Conservation (phyloP, 2,329 filamentous ascomycete species). For the Aspergillus texensis region DNA sequence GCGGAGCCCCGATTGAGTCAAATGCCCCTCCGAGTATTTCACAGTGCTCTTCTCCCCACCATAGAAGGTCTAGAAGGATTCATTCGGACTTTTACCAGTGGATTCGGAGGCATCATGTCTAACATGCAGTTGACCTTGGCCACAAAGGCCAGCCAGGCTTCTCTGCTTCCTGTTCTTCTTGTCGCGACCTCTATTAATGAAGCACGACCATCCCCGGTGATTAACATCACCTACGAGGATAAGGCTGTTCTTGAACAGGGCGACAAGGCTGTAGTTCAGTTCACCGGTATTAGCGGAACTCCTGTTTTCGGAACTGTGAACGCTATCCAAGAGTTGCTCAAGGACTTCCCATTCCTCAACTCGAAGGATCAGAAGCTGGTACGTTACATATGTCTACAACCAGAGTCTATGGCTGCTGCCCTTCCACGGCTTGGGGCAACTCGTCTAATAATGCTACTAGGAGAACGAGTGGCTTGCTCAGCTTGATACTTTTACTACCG, state of each 20-base stretch:
- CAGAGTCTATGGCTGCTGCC: background rate
- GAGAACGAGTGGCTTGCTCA: slow-evolving; percentile 60
- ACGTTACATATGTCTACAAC: slow-evolving; percentile 5
- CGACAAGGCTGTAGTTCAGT: slow-evolving; percentile 39
- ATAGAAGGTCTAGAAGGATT: background rate
- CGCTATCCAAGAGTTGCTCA: slow-evolving; percentile 37
- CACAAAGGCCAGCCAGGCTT: slow-evolving; percentile 44
- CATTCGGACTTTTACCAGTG: background rate
- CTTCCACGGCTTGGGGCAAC: background rate
- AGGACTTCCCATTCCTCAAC: slow-evolving; percentile 38
- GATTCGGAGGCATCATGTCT: slow-evolving; percentile 30
- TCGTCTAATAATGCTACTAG: slow-evolving; percentile 23
- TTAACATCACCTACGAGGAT: slow-evolving; percentile 44
- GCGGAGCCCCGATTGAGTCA: slow-evolving; percentile 22
- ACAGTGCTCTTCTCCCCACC: slow-evolving; percentile 6
- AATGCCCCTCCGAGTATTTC: slow-evolving; percentile 29
- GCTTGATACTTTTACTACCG: slow-evolving; percentile 53
- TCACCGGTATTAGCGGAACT: slow-evolving; percentile 30
- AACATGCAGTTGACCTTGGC: slow-evolving; percentile 40
- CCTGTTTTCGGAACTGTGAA: slow-evolving; percentile 35
- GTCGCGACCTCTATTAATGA: slow-evolving; percentile 45
- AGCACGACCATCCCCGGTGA: slow-evolving; percentile 35
- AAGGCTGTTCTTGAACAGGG: slow-evolving; percentile 35
- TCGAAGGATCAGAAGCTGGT: slow-evolving; percentile 42
- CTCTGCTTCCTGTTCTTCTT: slow-evolving; percentile 44